Conservation (phyloP, 208 protist species). For the Leishmania braziliensis region DNA sequence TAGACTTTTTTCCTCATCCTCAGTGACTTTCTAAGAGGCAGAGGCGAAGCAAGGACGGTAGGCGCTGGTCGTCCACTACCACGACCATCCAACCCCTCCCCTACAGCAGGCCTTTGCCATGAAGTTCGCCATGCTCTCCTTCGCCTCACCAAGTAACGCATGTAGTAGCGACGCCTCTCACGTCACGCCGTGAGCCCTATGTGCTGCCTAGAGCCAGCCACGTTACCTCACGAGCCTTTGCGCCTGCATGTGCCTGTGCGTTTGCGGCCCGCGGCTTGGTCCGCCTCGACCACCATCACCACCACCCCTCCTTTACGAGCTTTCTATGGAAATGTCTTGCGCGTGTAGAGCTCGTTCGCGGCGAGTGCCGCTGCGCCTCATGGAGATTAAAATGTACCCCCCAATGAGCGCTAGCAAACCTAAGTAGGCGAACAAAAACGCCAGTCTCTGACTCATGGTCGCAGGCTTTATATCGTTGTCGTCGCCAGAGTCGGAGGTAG, state of each 20-base stretch:
- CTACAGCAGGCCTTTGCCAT: neutral
- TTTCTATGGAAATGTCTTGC: conserved; percentile 26
- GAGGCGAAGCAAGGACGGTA: neutral
- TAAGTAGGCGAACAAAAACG: conserved; percentile 42
- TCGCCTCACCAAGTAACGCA: neutral
- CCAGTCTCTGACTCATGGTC: conserved; percentile 26
- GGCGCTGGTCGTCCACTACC: too few species aligned
- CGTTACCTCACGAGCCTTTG: neutral
- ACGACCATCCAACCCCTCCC: neutral
- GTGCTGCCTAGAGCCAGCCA: neutral
- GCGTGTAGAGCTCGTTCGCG: conserved; percentile 2
- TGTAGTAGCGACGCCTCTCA: neutral
- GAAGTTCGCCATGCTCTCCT: neutral
- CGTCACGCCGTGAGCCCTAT: neutral
- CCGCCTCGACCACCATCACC: conserved; percentile 1
- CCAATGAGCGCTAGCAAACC: conserved; percentile 38
- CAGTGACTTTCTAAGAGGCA: neutral
- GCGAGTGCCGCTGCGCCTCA: conserved; percentile 21
- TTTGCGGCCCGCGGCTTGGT: neutral
- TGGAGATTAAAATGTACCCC: conserved; percentile 32
- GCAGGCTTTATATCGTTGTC: conserved; percentile 8
- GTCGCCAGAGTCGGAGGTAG: neutral
- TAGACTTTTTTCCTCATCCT: neutral
- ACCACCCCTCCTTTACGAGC: neutral
- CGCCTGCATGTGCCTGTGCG: neutral